Conservation (phyloP, 2,329 filamentous ascomycete species). For the Phaeosphaeriaceae sp. region DNA sequence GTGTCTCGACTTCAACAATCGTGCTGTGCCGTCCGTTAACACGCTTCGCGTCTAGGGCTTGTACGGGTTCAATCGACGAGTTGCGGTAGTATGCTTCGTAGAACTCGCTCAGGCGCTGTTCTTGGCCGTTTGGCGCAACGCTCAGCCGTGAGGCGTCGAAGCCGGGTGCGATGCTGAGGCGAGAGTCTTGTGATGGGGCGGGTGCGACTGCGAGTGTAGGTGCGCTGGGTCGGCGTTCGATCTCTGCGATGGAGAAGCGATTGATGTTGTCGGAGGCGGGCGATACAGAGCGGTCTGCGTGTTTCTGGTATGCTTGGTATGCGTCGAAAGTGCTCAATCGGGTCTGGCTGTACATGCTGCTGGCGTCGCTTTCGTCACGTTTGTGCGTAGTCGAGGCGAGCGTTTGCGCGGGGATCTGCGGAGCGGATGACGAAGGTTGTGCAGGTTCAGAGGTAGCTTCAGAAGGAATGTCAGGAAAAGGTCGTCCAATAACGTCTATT, state of each 20-base stretch:
- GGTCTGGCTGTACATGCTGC: conserved; percentile 43
- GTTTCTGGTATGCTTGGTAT: conserved; percentile 24
- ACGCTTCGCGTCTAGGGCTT: conserved; percentile 17
- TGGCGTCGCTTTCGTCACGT: conserved; percentile 40
- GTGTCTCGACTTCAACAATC: conserved; percentile 38
- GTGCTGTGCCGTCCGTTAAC: conserved; percentile 31
- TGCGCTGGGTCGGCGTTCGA: conserved; percentile 20
- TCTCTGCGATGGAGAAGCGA: conserved; percentile 25
- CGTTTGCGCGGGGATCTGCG: conserved; percentile 10
- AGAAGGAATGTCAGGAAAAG: conserved; percentile 32
- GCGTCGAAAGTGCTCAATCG: conserved; percentile 26
- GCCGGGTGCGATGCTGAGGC: conserved; percentile 32
- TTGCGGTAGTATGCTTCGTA: conserved; percentile 49
- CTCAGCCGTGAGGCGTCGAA: neutral
- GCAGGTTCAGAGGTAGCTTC: conserved; percentile 26
- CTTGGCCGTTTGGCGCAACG: neutral
- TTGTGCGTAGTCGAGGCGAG: conserved; percentile 32
- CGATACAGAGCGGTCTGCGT: conserved; percentile 19
- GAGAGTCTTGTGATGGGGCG: conserved; percentile 21
- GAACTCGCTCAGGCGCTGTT: conserved; percentile 46
- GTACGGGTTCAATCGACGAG: conserved; percentile 24
- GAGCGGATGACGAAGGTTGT: conserved; percentile 17
- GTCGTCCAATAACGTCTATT: conserved; percentile 24
- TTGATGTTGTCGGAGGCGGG: conserved; percentile 22
- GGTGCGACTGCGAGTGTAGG: conserved; percentile 18